Percentiles rank a stretch among this genome's conserved stretches.
These are phyloP conservation scores for Hawksworthiomyces lignivorus DNA, from an alignment of 2,329 filamentous ascomycete genomes.

Conservation along the genomic window DNA sequence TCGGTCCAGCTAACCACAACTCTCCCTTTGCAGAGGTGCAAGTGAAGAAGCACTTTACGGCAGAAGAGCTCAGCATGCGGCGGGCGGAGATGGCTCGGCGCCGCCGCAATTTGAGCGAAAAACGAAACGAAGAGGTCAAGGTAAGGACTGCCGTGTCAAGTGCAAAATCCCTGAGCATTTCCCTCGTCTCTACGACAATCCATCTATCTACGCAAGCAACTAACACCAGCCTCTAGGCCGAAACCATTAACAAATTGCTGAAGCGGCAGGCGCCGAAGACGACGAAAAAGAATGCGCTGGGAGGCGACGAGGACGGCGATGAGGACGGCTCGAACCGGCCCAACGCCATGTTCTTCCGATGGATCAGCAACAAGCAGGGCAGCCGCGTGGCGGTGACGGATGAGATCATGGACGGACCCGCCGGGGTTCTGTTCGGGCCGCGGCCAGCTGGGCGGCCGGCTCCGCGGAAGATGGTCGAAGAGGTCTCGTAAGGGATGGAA, in stretches of 20 bases:
- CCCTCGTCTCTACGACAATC: no score
- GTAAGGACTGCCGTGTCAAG: slow-evolving; percentile 18
- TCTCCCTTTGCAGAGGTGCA: slow-evolving; percentile 55
- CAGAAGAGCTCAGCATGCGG: slow-evolving; percentile 55
- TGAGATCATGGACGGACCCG: slow-evolving; percentile 58
- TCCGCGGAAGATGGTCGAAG: slow-evolving; percentile 46
- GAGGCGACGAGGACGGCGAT: slow-evolving; percentile 42
- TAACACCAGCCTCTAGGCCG: no score
- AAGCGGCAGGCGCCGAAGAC: slow-evolving; percentile 79
- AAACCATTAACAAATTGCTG: slow-evolving; percentile 84
- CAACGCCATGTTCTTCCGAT: slow-evolving; percentile 57
- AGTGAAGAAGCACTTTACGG: slow-evolving; percentile 55
- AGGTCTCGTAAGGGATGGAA: slow-evolving; percentile 34
- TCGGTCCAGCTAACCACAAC: background rate
- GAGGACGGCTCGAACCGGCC: slow-evolving; percentile 26
- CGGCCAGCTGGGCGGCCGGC: slow-evolving; percentile 20
- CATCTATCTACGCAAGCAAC: slow-evolving; percentile 2
- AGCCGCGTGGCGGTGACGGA: slow-evolving; percentile 56
- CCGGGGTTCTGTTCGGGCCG: slow-evolving; percentile 49
- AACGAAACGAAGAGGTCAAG: slow-evolving; percentile 58
- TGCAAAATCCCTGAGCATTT: no score
- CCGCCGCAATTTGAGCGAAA: slow-evolving; percentile 55
- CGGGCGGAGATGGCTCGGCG: slow-evolving; percentile 55
- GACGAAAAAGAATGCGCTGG: slow-evolving; percentile 40
- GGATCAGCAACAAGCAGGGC: slow-evolving; percentile 61